Evolutionary conservation across 2,329 filamentous ascomycete genomes (phyloP), one percentile per base, ranked within the genome.

Genomic region (Penicillium thymicola): DNA sequence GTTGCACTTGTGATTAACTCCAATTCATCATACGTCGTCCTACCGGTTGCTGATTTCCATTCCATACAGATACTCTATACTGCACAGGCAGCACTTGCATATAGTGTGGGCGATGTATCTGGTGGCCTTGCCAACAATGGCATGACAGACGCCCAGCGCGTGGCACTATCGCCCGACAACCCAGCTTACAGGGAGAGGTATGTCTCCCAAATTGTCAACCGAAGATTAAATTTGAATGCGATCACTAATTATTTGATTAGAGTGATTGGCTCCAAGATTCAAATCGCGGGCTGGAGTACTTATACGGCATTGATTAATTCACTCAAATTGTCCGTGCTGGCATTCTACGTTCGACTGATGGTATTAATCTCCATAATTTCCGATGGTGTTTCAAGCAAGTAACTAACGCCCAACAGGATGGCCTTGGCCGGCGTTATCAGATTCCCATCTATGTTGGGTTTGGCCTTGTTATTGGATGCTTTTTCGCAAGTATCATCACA

Each of bases 111-210:
- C 13, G 73, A 74, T 34, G 65, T 67, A 14, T 78, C 74, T 18
- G 69, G 75, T 43, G 81, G 82, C 0, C 70, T 84, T 1, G 81
- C 82, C 14, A 84, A 85, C 58, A 82, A 82, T 59, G 75, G 75
- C 51, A 83, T 85, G 79, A 79, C 81, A 2, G 68, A 77, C 27
- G 74, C 72, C 9, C 67, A 81, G 58, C 75, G 83, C 9, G 70
- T 64, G 8, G 70, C 73, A 0, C 67, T 85, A 18, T 70, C 72
- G 3, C 68, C 74, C 0, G 55, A 67, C 11, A 71, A 74, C 36
- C 65, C 69, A 0, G 79, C 82, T 60, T 83, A 78, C 61, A 64
- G 67, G 5, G 58, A 70, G 44, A 77, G 66, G 67, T 68, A 37
- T 38, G 51, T 50, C 21, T 42, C 16, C 9, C 7, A 6, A 11